Evolutionary conservation across 2,329 filamentous ascomycete species (phyloP).

Genomic region (Cladophialophora immunda): DNA sequence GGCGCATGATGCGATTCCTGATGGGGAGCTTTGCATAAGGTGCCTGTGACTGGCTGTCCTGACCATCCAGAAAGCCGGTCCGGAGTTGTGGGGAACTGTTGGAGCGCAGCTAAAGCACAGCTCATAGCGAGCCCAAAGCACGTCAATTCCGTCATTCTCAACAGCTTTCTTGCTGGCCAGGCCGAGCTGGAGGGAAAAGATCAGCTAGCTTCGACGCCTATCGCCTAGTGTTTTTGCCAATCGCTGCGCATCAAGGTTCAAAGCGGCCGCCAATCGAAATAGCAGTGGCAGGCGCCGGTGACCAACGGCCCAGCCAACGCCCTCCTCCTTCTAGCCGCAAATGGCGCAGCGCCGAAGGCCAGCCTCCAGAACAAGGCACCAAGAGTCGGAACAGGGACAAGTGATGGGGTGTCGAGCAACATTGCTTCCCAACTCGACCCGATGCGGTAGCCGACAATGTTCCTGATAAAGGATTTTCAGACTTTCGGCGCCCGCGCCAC

Average conservation of each 20-base stretch:
- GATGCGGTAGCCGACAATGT: too few species aligned
- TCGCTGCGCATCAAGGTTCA: not conserved
- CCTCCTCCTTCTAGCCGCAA: not conserved
- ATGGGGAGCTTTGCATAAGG: not conserved
- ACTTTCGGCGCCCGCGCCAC: too few species aligned
- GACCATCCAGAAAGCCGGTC: not conserved
- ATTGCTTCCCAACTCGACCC: too few species aligned
- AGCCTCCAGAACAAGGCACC: too few species aligned
- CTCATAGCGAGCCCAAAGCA: not conserved
- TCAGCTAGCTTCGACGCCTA: not conserved
- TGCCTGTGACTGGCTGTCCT: not conserved
- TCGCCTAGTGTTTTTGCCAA: not conserved
- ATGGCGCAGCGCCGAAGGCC: not conserved
- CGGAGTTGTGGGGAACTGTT: not conserved
- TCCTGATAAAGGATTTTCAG: too few species aligned
- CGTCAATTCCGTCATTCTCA: not conserved
- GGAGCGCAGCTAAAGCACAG: not conserved
- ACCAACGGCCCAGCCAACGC: not conserved
- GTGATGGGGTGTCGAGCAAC: too few species aligned
- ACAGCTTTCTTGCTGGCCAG: not conserved
- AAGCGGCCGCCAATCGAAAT: not conserved
- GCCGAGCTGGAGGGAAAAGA: not conserved
- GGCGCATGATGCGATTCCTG: slow-evolving; percentile 3
- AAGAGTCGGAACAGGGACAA: too few species aligned
- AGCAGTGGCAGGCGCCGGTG: not conserved